Base-by-base conservation (phyloP, 805 yeast genomes). In the Scheffersomyces lignosus region DNA sequence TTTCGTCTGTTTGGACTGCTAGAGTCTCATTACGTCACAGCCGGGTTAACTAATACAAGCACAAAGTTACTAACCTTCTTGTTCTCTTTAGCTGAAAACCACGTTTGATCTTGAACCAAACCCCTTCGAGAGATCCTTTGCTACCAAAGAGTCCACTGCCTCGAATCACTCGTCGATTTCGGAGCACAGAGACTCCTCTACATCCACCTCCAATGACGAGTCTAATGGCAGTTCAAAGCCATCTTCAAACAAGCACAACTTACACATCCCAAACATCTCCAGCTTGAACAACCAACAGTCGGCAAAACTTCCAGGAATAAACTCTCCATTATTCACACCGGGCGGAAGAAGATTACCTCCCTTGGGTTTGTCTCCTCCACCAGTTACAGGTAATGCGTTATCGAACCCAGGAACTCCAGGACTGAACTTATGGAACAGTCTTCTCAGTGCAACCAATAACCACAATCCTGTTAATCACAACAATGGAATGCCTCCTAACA, bases 91-190 rank as follows among this genome's bases (percentile, higher is more conserved):
- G n/a, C 60, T 54, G 62, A 55, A 62, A 51, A 57, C 70, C 15
- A 34, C 49, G 13, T 77, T 87, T 51, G 91, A 83, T 43, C 68
- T 89, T 40, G 99, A 93, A 60, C 96, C 93, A 7, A 91, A 91
- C 53, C 97, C 97, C 4, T 91, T 91, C 57, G 99, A 91, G 61
- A 86, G 84, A 60, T 86, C 96, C 34, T 91, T 91, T 66, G 96
- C 93, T n/a, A 64, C 80, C 2, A 80, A 78, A 42, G 74, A 71
- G 34, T 46, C 29, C 29, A 28, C 34, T 27, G 23, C 16, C 5
- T 16, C 18, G 23, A 31, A 17, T 22, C 27, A 15, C 18, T 20
- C 34, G 12, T 27, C 12, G 23, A 14, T 13, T 13, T 27, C 12
- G 34, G 23, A 5, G 27, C 15, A 12, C 22, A 22, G 28, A n/a